Base-by-base conservation (phyloP, 192 early-diverging fungal genomes). In the Podila epigama region DNA sequence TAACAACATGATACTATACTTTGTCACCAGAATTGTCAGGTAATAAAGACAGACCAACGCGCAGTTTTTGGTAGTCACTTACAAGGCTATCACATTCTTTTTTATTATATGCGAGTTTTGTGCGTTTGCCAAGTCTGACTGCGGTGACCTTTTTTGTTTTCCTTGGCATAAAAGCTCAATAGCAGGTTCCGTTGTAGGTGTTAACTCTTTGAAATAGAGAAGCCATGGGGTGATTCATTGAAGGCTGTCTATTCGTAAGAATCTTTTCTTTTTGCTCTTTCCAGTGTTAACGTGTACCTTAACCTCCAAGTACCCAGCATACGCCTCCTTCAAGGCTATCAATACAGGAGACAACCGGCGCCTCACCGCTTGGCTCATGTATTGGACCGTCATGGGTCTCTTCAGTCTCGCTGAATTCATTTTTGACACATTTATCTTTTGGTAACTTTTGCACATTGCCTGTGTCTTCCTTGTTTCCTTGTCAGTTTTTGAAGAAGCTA, bases 291-390 rank as follows among this genome's bases (percentile, higher is more conserved):
- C 22, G 22, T 29, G 27, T n/a, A 51, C n/a, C 42, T 10, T 42
- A 25, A 39, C 28, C 39, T 11, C 36, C 12, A 32, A 77, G 73
- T 77, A 77, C 44, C 73, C 73, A 40, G 73, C 73, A 10, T 77
- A 77, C 56, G 73, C 73, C 34, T 77, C 73, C 29, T 77, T 63
- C 61, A 77, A 77, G 56, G 73, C 73, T 7, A 68, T 77, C 42
- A 51, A 64, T 33, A 63, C 73, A 4, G 33, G 66, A 3, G 66
- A 68, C 51, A 61, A 39, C 28, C 68, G 32, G 4, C 66, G 73
- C 0, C 35, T 77, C 66, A 77, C 66, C 20, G 73, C 73, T 12
- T 77, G 73, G 73, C 56, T 77, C 28, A 77, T 77, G 73, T 77
- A 77, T 56, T 77, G 73, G 73, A 55, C 60, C 10, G 73, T 77